These are phyloP conservation scores for Annulohypoxylon nitens DNA, from an alignment of 495 filamentous ascomycete genomes.

Conservation along the genomic window DNA sequence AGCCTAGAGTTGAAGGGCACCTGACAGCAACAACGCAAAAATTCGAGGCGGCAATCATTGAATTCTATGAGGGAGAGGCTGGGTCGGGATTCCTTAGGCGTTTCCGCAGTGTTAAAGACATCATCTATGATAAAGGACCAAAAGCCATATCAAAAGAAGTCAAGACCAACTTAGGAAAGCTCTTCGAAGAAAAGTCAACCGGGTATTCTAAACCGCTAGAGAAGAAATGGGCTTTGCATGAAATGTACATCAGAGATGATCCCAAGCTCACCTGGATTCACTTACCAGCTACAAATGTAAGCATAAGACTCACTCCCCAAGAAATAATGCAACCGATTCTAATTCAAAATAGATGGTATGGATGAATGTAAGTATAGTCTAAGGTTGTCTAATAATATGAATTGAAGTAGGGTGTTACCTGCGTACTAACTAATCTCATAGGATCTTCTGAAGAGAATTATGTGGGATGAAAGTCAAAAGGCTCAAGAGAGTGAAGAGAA, in stretches of 20 bases:
- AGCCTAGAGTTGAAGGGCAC: not conserved
- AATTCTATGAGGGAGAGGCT: not conserved
- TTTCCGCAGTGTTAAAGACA: slow-evolving; percentile 1
- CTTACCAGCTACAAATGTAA: slow-evolving; percentile 33
- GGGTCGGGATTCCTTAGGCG: slow-evolving; percentile 4
- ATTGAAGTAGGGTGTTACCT: not conserved
- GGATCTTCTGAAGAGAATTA: slow-evolving; percentile 30
- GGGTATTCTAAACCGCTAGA: not conserved
- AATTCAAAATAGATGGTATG: slow-evolving; percentile 20
- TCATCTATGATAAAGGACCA: slow-evolving; percentile 17
- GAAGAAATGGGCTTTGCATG: not conserved
- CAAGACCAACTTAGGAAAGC: not conserved
- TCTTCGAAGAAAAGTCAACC: not conserved
- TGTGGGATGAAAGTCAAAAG: not conserved
- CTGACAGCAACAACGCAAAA: not conserved
- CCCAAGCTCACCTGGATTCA: slow-evolving; percentile 22
- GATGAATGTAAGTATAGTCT: slow-evolving; percentile 31
- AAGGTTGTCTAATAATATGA: not conserved
- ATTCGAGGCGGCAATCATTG: not conserved
- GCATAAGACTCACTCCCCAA: not conserved
- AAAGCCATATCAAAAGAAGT: slow-evolving; percentile 8
- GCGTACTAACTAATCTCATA: slow-evolving; percentile 13
- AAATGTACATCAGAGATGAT: not conserved
- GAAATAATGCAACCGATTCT: not conserved
- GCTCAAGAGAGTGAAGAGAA: not conserved